Conservation (phyloP, 371 early-diverging fungal species). For the Lichtheimia ramosa region DNA sequence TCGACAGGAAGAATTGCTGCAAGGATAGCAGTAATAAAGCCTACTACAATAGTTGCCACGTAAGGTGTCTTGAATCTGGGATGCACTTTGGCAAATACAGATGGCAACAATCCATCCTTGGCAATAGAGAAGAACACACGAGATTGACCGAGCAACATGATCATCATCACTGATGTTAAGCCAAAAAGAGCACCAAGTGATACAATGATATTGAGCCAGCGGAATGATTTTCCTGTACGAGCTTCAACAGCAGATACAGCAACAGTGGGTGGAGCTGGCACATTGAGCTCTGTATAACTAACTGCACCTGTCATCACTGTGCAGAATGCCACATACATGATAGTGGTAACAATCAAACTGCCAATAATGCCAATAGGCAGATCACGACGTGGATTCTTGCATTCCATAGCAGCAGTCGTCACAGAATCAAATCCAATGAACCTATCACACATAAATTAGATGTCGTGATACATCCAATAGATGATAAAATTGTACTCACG, state of each 20-base stretch:
- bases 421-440: constrained; percentile 86
- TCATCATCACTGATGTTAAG: constrained; percentile 76
- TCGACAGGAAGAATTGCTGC: constrained; percentile 81
- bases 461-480: background rate
- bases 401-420: constrained; percentile 86
- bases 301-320: constrained; percentile 78
- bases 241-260: constrained; percentile 50
- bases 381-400: constrained; percentile 78
- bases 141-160: constrained; percentile 77
- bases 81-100: constrained; percentile 66
- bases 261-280: constrained; percentile 61
- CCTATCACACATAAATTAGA: no score
- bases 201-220: constrained; percentile 74
- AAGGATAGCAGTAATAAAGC: constrained; percentile 67
- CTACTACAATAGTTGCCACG: constrained; percentile 67
- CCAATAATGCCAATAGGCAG: constrained; percentile 87
- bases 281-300: constrained; percentile 49
- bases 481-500: background rate
- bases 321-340: constrained; percentile 71
- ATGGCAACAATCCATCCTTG: constrained; percentile 80
- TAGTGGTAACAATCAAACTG: constrained; percentile 77
- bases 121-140: constrained; percentile 90
- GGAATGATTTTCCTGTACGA: constrained; percentile 49
- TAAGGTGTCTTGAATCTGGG: constrained; percentile 72
- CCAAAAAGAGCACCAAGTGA: constrained; percentile 79